Conservation (phyloP, 495 filamentous ascomycete genomes). For the Massariosphaeria phaeospora region DNA sequence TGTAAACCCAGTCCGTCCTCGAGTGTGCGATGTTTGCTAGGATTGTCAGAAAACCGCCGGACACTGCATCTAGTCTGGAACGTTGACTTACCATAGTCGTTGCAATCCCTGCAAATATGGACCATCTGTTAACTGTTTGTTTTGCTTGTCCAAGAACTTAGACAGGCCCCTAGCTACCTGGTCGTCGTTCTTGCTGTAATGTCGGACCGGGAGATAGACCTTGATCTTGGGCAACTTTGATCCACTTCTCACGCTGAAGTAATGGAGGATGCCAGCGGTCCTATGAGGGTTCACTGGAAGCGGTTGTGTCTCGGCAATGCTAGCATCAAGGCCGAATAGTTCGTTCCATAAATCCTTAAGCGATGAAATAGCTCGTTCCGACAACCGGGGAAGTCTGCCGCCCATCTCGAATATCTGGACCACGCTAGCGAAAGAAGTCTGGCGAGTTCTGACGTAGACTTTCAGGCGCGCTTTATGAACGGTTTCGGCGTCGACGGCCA, state of each 20-base stretch:
- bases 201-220: slow-evolving; percentile 39
- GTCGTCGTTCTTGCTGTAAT: slow-evolving; percentile 35
- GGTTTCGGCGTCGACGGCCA: slow-evolving; percentile 40
- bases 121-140: neutral
- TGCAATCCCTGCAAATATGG: neutral
- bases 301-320: slow-evolving; percentile 10
- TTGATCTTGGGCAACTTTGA: slow-evolving; percentile 34
- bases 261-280: slow-evolving; percentile 42
- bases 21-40: no score
- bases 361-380: slow-evolving; percentile 7
- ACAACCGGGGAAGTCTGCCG: slow-evolving; percentile 19
- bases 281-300: slow-evolving; percentile 32
- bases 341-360: slow-evolving; percentile 14
- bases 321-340: neutral
- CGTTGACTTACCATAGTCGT: neutral
- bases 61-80: no score
- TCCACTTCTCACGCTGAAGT: slow-evolving; percentile 37
- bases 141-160: neutral
- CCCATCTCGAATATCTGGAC: slow-evolving; percentile 37
- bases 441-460: slow-evolving; percentile 37
- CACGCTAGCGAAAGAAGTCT: slow-evolving; percentile 36
- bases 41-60: no score
- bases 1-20: neutral
- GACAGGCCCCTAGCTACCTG: neutral
- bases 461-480: slow-evolving; percentile 37